Percentiles rank a stretch among this genome's conserved stretches.
phyloP scores from a whole-genome alignment of 1,284 basidiomycete genomes.

The Acaromyces ingoldii region DNA sequence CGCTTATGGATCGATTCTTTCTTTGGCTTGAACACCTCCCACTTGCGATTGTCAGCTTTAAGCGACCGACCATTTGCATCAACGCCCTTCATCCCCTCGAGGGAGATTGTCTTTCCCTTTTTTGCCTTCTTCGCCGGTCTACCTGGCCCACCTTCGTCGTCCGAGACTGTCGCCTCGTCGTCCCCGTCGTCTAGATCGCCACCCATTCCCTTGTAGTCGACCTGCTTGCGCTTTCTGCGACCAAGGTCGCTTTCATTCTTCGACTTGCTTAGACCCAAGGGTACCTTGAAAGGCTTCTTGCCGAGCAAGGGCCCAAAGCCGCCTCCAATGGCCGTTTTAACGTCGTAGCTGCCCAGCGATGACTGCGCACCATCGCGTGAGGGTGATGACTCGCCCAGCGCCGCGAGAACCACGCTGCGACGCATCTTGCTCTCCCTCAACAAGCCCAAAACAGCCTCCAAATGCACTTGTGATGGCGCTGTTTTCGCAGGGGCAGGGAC shows the following conservation, averaged over 20 bases:
- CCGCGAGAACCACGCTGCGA: conserved; percentile 3
- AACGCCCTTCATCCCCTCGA: conserved; percentile 47
- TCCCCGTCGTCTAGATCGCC: conserved; percentile 18
- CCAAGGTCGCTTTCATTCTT: conserved; percentile 15
- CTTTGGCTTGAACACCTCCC: conserved; percentile 38
- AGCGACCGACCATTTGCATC: conserved; percentile 45
- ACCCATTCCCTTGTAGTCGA: conserved; percentile 45
- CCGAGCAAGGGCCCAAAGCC: conserved; percentile 1
- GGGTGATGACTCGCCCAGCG: not conserved
- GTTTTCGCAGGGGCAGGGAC: no score
- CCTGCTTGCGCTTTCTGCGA: conserved; percentile 37
- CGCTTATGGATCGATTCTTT: conserved; percentile 47
- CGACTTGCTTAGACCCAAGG: conserved; percentile 22
- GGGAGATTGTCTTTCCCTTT: conserved; percentile 21
- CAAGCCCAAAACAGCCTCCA: no score
- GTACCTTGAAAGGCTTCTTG: conserved; percentile 44
- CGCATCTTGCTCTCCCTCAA: no score
- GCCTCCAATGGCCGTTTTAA: conserved; percentile 1
- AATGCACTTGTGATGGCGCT: no score
- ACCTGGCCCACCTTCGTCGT: conserved; percentile 12
- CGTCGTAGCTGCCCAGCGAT: not conserved
- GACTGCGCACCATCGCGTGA: not conserved
- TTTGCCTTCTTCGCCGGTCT: conserved; percentile 14
- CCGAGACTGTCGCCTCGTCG: conserved; percentile 14
- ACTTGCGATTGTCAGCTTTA: conserved; percentile 42